Evolutionary conservation across 73 alveolate species (phyloP).

Genomic region (Effrenium voratum): DNA sequence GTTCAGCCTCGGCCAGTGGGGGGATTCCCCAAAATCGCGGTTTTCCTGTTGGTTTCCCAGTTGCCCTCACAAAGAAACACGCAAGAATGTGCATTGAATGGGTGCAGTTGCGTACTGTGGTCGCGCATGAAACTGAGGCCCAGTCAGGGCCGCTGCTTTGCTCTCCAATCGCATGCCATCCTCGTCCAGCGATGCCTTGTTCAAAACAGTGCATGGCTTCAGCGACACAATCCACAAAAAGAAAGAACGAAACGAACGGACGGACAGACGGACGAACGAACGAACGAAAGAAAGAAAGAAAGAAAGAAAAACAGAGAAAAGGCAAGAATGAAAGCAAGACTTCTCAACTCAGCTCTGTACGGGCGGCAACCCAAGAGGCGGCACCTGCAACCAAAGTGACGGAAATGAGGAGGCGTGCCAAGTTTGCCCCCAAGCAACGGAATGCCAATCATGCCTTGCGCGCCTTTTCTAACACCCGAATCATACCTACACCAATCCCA

Average conservation of each 20-base stretch:
- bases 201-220: background rate
- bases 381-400: too few species aligned
- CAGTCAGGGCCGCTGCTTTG: slow-evolving; percentile 68
- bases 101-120: background rate
- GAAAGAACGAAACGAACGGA: background rate
- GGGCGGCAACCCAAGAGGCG: too few species aligned
- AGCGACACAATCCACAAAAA: background rate
- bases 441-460: too few species aligned
- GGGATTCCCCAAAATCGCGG: background rate
- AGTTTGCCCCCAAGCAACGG: too few species aligned
- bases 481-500: too few species aligned
- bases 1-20: slow-evolving; percentile 20
- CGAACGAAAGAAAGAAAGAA: too few species aligned
- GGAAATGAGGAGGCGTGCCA: too few species aligned
- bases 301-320: too few species aligned
- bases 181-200: slow-evolving; percentile 1
- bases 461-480: too few species aligned
- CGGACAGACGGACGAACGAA: background rate
- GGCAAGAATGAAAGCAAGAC: too few species aligned
- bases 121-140: background rate
- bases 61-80: background rate
- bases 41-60: background rate
- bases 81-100: background rate
- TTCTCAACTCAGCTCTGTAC: too few species aligned
- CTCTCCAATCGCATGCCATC: slow-evolving; percentile 82